A percentile compares a stretch with the other conserved stretches of the same genome.
Conservation (phyloP, 176 grass and related monocot species). For the Oryza glumipatula region DNA sequence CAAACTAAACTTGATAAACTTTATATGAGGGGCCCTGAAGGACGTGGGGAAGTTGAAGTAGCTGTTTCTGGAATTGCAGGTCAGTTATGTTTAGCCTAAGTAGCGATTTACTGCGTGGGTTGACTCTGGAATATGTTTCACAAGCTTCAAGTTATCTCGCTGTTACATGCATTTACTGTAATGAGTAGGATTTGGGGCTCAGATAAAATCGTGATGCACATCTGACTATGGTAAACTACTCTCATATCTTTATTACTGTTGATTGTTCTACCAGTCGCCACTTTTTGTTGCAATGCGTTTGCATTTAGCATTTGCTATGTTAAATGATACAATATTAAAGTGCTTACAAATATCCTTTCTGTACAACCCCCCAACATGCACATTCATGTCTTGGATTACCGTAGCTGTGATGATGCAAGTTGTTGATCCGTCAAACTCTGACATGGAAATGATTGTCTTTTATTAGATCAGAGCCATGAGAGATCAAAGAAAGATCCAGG, state of each 20-base stretch:
- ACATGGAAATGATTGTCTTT: conserved; percentile 9
- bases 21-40: conserved; percentile 92
- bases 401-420: conserved; percentile 9
- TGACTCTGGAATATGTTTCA: neutral
- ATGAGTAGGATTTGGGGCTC: neutral
- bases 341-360: neutral
- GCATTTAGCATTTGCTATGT: neutral
- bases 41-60: conserved; percentile 97
- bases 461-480: conserved; percentile 72
- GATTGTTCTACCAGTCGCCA: neutral
- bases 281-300: neutral
- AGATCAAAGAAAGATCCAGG: conserved; percentile 58
- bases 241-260: neutral
- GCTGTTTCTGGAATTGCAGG: conserved; percentile 91
- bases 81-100: conserved; percentile 23
- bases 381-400: conserved; percentile 9
- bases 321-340: neutral
- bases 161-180: neutral
- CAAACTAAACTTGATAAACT: conserved; percentile 74
- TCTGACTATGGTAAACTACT: neutral
- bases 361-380: neutral
- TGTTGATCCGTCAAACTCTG: neutral
- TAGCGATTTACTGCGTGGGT: neutral
- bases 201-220: neutral
- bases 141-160: conserved; percentile 5